These are phyloP conservation scores for Fusarium sp. DNA, from an alignment of 2,329 filamentous ascomycete species.

Conservation along the genomic window DNA sequence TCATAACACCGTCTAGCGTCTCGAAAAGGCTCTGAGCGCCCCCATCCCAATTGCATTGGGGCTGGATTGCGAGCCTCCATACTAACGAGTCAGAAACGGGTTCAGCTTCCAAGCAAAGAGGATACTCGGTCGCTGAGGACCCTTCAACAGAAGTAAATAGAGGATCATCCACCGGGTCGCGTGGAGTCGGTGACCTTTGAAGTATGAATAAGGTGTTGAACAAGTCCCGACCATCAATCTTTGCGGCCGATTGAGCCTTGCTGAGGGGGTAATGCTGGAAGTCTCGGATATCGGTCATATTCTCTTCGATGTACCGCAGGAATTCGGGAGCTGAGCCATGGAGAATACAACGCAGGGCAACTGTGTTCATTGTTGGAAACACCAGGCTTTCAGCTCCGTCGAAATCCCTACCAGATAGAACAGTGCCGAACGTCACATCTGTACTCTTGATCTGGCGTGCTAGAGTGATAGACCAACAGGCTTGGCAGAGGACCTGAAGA, in stretches of 20 bases:
- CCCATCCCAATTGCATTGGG: conserved; percentile 60
- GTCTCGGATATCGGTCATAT: conserved; percentile 72
- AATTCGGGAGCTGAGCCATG: conserved; percentile 75
- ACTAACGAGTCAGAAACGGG: conserved; percentile 64
- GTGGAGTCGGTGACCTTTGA: conserved; percentile 54
- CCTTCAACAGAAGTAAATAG: conserved; percentile 74
- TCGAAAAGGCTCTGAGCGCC: conserved; percentile 65
- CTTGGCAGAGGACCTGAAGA: conserved; percentile 79
- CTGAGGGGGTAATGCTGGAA: conserved; percentile 84
- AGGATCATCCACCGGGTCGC: not conserved
- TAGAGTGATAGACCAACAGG: conserved; percentile 79
- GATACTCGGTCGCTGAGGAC: conserved; percentile 79
- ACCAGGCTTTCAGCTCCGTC: conserved; percentile 74
- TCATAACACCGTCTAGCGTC: conserved; percentile 70
- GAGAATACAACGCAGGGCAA: conserved; percentile 77
- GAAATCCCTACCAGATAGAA: conserved; percentile 86
- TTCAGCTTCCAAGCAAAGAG: conserved; percentile 86
- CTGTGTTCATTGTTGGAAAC: conserved; percentile 94
- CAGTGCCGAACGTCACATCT: conserved; percentile 84
- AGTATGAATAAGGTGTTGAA: conserved; percentile 70
- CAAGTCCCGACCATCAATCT: conserved; percentile 53
- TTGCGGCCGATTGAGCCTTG: conserved; percentile 66
- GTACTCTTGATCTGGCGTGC: conserved; percentile 71
- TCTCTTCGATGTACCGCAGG: conserved; percentile 79
- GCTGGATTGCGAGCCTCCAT: conserved; percentile 80